Evolutionary conservation across 352 stramenopile species (phyloP).

Genomic region (Hyaloperonospora arabidopsidis): DNA sequence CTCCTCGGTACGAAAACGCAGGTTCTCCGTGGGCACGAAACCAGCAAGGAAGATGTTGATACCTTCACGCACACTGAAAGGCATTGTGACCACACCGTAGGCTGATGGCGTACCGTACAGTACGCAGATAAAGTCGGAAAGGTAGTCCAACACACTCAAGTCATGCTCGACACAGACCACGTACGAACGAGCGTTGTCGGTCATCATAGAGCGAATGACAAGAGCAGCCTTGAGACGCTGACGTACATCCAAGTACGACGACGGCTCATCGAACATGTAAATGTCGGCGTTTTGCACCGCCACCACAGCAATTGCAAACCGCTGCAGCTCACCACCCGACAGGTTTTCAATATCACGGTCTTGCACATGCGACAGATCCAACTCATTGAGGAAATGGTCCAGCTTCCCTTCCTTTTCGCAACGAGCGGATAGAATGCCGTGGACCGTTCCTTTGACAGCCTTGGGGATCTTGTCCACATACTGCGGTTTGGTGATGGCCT

Average conservation of each 20-base stretch:
- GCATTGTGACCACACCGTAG: conserved; percentile 99
- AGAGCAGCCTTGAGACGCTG: conserved; percentile 97
- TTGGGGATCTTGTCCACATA: conserved; percentile 99
- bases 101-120: conserved; percentile 96
- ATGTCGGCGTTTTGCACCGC: conserved; percentile 95
- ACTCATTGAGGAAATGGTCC: conserved; percentile 81
- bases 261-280: conserved; percentile 99
- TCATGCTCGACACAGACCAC: conserved; percentile 99
- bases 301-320: conserved; percentile 97
- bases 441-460: conserved; percentile 92
- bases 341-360: conserved; percentile 94
- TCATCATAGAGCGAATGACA: conserved; percentile 96
- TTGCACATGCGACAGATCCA: conserved; percentile 95
- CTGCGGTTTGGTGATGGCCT: conserved; percentile 99
- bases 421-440: conserved; percentile 90
- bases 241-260: conserved; percentile 98
- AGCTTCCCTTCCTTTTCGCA: conserved; percentile 86
- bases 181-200: conserved; percentile 85
- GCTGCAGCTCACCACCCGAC: conserved; percentile 97
- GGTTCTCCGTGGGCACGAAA: conserved; percentile 99
- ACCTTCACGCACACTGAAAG: conserved; percentile 97
- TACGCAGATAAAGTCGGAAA: conserved; percentile 99
- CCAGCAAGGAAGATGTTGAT: conserved; percentile 99
- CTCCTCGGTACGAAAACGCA: conserved; percentile 97
- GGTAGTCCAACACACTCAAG: conserved; percentile 98